Percentiles rank a stretch among this genome's conserved stretches.
Conservation (phyloP, 345 rosid genomes). For the Eucalyptus paniculata region DNA sequence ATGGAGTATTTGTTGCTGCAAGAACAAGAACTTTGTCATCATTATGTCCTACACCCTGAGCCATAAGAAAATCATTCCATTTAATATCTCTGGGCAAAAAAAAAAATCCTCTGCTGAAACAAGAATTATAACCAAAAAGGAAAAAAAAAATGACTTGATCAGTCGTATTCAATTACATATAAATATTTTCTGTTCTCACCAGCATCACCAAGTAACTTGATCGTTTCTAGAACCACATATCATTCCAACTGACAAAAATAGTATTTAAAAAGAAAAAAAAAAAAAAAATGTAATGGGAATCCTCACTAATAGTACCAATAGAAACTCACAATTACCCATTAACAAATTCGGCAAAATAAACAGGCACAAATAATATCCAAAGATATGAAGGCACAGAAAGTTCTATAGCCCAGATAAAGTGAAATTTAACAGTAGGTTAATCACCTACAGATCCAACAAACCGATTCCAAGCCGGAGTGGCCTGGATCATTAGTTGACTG, state of each 20-base stretch:
- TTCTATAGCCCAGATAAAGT: not conserved
- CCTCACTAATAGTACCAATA: not conserved
- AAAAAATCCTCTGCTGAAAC: not conserved
- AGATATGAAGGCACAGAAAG: not conserved
- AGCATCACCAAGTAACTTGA: not conserved
- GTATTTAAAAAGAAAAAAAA: not conserved
- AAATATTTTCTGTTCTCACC: not conserved
- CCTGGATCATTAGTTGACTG: not conserved
- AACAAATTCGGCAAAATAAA: not conserved
- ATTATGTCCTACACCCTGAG: constrained; percentile 80
- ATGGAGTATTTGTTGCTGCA: constrained; percentile 93
- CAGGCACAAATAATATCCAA: not conserved
- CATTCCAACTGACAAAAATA: not conserved
- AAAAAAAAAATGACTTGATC: not conserved
- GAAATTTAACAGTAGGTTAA: not conserved
- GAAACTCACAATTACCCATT: not conserved
- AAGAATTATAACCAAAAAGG: not conserved
- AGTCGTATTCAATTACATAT: not conserved
- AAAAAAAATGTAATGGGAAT: not conserved
- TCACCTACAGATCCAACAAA: not conserved
- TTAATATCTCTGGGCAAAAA: not conserved
- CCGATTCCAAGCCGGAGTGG: not conserved
- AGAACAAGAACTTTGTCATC: constrained; percentile 94
- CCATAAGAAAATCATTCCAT: not conserved
- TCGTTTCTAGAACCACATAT: not conserved